phyloP scores from a whole-genome alignment of 768 basidiomycete species.

The Xanthoconium stramineum region DNA sequence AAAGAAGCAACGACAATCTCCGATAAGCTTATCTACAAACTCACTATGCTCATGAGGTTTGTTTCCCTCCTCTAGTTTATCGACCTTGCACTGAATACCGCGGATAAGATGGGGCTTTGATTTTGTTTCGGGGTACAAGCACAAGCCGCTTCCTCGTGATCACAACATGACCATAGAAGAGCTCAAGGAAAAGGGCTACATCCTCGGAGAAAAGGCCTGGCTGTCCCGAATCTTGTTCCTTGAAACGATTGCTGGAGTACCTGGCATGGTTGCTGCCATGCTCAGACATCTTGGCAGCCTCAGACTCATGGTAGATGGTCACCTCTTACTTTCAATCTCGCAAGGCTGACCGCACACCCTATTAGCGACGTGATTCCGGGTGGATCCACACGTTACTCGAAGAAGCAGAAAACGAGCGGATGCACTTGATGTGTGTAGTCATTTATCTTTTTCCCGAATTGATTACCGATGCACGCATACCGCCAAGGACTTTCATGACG shows the following conservation, averaged over 20 bases:
- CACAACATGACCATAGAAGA: conserved; percentile 68
- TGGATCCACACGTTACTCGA: conserved; percentile 94
- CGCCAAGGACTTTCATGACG: conserved; percentile 88
- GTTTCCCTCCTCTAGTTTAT: conserved; percentile 6
- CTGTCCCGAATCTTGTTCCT: conserved; percentile 66
- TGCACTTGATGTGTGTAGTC: conserved; percentile 75
- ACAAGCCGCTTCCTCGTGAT: conserved; percentile 58
- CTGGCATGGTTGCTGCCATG: conserved; percentile 92
- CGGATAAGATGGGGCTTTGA: conserved; percentile 66
- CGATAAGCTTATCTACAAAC: conserved; percentile 68
- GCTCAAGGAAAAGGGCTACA: conserved; percentile 68
- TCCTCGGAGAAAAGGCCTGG: conserved; percentile 78
- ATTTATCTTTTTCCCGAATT: conserved; percentile 2
- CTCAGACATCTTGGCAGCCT: conserved; percentile 86
- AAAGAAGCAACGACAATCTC: conserved; percentile 57
- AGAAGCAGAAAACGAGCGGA: conserved; percentile 96
- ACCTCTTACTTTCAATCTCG: conserved; percentile 7
- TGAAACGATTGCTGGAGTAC: conserved; percentile 91
- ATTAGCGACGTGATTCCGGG: conserved; percentile 49
- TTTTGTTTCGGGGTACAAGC: conserved; percentile 80
- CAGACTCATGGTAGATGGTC: conserved; percentile 69
- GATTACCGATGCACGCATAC: conserved; percentile 16
- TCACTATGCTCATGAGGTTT: conserved; percentile 58
- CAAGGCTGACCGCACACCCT: conserved; percentile 2
- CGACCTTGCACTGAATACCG: conserved; percentile 1